Evolutionary conservation across 2,329 filamentous ascomycete species (phyloP).

Genomic region (Plectosphaerella sp.): DNA sequence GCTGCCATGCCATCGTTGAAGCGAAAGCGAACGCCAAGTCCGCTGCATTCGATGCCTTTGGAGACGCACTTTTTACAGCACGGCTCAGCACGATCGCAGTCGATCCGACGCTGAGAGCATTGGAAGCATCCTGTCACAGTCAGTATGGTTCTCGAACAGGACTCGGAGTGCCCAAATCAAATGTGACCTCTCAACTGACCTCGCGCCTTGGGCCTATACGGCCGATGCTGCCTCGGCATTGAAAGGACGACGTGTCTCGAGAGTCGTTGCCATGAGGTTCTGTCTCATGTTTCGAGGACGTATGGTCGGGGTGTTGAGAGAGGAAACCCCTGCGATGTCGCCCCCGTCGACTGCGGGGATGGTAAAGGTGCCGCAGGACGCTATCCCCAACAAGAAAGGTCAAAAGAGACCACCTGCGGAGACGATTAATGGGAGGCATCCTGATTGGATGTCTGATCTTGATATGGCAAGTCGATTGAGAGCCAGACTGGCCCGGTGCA

Average conservation of each 20-base stretch:
- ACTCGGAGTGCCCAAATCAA: neutral
- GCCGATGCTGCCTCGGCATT: slow-evolving; percentile 1
- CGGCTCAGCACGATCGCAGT: slow-evolving; percentile 11
- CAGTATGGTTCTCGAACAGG: too few species aligned
- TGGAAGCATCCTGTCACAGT: slow-evolving; percentile 9
- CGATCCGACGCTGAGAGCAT: slow-evolving; percentile 12
- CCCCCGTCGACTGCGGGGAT: too few species aligned
- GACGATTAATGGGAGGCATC: too few species aligned
- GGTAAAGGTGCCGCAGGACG: too few species aligned
- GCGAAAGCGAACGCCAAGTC: slow-evolving; percentile 7
- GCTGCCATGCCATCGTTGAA: slow-evolving; percentile 4
- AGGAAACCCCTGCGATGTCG: neutral
- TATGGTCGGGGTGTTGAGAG: too few species aligned
- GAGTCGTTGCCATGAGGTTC: neutral
- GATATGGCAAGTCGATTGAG: too few species aligned
- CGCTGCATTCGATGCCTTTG: slow-evolving; percentile 10
- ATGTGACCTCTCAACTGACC: neutral
- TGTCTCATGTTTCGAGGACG: too few species aligned
- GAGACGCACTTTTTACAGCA: slow-evolving; percentile 10
- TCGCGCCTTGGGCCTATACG: slow-evolving; percentile 2
- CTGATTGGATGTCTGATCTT: too few species aligned
- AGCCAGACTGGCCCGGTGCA: too few species aligned
- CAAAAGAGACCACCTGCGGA: slow-evolving; percentile 2
- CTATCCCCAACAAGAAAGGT: slow-evolving; percentile 5
- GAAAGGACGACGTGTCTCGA: neutral